phyloP scores from a whole-genome alignment of 257 asterid species.

The Petunia secreta region DNA sequence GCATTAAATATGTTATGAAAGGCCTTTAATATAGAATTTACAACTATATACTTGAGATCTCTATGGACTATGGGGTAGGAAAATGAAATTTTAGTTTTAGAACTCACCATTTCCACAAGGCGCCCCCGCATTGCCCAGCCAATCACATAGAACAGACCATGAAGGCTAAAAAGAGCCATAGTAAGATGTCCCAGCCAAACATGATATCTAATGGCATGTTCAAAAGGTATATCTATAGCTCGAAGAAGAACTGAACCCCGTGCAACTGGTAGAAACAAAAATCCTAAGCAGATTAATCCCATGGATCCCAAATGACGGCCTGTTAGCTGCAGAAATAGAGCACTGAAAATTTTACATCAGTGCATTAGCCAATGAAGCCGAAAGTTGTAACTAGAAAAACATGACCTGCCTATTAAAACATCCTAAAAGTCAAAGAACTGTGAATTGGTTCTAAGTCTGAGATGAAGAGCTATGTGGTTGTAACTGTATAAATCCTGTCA shows the following conservation, averaged over 20 bases:
- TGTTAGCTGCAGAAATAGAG: slow-evolving; percentile 53
- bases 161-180: slow-evolving; percentile 72
- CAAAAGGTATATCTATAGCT: slow-evolving; percentile 72
- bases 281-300: slow-evolving; percentile 65
- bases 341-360: slow-evolving; percentile 42
- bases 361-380: background rate
- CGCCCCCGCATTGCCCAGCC: slow-evolving; percentile 61
- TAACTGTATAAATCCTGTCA: too few relatives aligned
- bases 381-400: too few relatives aligned
- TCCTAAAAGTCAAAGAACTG: too few relatives aligned
- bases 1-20: slow-evolving; percentile 19
- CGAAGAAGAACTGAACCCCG: slow-evolving; percentile 81
- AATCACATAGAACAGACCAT: slow-evolving; percentile 58
- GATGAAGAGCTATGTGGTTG: too few relatives aligned
- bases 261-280: slow-evolving; percentile 68
- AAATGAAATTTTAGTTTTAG: background rate
- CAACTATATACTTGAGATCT: slow-evolving; percentile 49
- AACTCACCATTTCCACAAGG: slow-evolving; percentile 52
- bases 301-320: slow-evolving; percentile 66
- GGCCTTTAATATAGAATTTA: background rate
- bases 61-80: background rate
- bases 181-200: slow-evolving; percentile 94
- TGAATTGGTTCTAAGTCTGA: too few relatives aligned
- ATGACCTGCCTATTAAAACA: too few relatives aligned
- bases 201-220: slow-evolving; percentile 84